Base-by-base conservation (phyloP, 768 basidiomycete genomes). In the Phanerodontia chrysosporium region DNA sequence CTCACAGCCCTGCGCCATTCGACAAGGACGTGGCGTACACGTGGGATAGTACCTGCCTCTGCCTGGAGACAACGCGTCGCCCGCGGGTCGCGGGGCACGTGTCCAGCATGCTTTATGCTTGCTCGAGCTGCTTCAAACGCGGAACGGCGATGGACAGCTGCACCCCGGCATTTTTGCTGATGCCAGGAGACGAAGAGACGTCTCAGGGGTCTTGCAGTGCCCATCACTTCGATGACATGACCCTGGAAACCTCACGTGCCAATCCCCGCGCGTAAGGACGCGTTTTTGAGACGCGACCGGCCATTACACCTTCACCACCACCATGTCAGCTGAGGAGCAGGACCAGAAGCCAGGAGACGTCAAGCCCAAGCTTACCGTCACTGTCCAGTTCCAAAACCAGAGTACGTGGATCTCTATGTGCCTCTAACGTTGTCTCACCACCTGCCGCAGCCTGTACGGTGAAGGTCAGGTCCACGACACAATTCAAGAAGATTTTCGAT, bases 401-500 rank as follows among this genome's bases (percentile, higher is more conserved):
- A 27, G 57, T 58, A 27, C 21, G 55, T 45, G 21, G 29, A 29
- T 16, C 22, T 22, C 22, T n/a, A 18, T 25, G 32, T 36, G 5
- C 24, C 22, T 8, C 9, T 22, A 44, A 3, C 8, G 12, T 27
- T 22, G 35, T 45, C 39, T 42, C 39, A 42, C 6, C 8, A n/a
- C 16, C n/a, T 28, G 16, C 14, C 48, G 28, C 22, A 58, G 57
- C 32, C 5, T 48, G 45, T 13, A 36, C 45, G 1, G 57, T 58
- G 12, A 58, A 58, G 48, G 57, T 58, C 35, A 58, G 42, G 29
- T 24, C 57, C 32, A 58, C 36, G 1, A 58, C 57, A 14, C 46
- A 24, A 16, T 58, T 58, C 57, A 49, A 49, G 46, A 58, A 58
- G 48, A 51, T 58, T 1, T 58, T 58, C 29, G 57, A 58, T 10